Base-by-base conservation (phyloP, 495 filamentous ascomycete genomes). In the Oidiodendron maius region DNA sequence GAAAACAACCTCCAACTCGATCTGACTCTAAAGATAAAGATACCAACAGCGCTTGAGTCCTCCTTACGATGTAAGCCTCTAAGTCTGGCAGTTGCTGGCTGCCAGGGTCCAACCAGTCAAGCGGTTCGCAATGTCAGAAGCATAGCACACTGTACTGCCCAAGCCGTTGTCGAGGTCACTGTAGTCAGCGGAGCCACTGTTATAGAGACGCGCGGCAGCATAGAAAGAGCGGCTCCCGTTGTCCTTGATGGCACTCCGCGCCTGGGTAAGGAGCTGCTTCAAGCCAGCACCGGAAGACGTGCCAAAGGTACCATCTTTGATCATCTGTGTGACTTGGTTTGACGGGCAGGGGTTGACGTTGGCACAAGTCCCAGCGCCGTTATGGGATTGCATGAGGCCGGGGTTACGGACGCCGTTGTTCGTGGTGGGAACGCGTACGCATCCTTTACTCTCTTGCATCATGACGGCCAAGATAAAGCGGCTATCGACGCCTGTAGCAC, bases 361-460 rank as follows among this genome's bases (percentile, higher is more conserved):
- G 46, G 70, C 71, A 64, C 76, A 79, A 34, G 65, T 66, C 3
- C 58, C 69, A 1, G 48, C 46, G 39, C 77, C 77, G 35, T 72
- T 55, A 64, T 76, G 71, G 44, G 58, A 61, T 57, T 80, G 76
- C 76, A 80, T 78, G 4, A 80, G 61, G 37, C 76, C 76, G 0
- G 75, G 74, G 58, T 80, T 80, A 51, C n/a, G 40, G 47, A 75
- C 64, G 15, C 62, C 61, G 51, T 66, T 60, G 53, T 66, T 60
- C 15, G 40, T 26, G 37, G 72, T 71, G 1, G 63, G 65, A n/a
- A 64, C 72, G 35, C 75, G 70, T 22, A 75, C 76, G 60, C 78
- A 81, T 50, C 77, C 78, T 48, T 69, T 69, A n/a, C 67, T 72
- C 56, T 82, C 78, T 59, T 81, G 77, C 68, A 82, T 74, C 30